phyloP scores from a whole-genome alignment of 1,139 yeast genomes.

The Nakaseomyces bracarensis region DNA sequence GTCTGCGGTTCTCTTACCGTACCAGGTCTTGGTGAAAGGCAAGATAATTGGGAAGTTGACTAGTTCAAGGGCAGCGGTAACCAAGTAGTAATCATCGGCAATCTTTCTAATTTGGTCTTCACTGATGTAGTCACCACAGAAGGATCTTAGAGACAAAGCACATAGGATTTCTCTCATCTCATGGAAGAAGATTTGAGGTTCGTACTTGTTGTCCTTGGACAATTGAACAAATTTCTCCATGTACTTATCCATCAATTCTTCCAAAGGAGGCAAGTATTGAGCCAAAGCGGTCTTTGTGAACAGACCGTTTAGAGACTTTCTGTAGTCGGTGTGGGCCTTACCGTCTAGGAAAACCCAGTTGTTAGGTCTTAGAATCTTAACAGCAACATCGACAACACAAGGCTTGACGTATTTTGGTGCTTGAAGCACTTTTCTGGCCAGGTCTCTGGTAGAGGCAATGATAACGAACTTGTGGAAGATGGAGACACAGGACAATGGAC shows the following conservation, averaged over 20 bases:
- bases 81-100: constrained; percentile 84
- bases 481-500: constrained; percentile 90
- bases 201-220: constrained; percentile 42
- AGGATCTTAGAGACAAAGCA: constrained; percentile 84
- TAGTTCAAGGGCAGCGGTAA: constrained; percentile 91
- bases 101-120: constrained; percentile 79
- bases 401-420: constrained; percentile 89
- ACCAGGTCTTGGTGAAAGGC: constrained; percentile 96
- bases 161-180: constrained; percentile 94
- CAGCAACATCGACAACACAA: constrained; percentile 95
- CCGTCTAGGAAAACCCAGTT: constrained; percentile 98
- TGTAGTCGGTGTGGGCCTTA: constrained; percentile 86
- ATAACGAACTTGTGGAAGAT: constrained; percentile 97
- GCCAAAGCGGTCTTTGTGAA: constrained; percentile 80
- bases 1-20: constrained; percentile 89
- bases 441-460: constrained; percentile 83
- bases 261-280: constrained; percentile 76
- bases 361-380: constrained; percentile 83
- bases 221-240: constrained; percentile 54
- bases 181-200: constrained; percentile 71
- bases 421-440: constrained; percentile 79
- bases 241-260: constrained; percentile 72
- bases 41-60: constrained; percentile 95
- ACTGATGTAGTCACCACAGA: constrained; percentile 91
- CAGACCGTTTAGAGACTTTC: constrained; percentile 81